Conservation (phyloP, 106 monocot genomes). For the Posidonia australis region DNA sequence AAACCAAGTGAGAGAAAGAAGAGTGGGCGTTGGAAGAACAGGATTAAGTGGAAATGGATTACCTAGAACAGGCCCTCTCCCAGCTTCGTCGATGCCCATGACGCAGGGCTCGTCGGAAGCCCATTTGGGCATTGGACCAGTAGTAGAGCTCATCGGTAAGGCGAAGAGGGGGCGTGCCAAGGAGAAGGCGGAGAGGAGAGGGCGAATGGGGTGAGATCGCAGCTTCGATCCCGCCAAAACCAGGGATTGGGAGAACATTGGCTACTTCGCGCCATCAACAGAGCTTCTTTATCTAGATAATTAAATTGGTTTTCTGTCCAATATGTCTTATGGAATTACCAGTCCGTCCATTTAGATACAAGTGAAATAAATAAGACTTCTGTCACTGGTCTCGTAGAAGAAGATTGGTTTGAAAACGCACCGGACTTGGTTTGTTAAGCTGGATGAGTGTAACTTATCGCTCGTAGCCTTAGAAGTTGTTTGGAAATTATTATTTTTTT, state of each 20-base stretch:
- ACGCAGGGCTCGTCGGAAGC: slow-evolving; percentile 74
- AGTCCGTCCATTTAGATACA: background rate
- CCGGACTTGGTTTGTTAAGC: no score
- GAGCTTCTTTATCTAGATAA: background rate
- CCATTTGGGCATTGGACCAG: slow-evolving; percentile 38
- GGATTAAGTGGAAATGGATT: background rate
- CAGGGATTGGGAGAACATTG: background rate
- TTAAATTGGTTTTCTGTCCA: background rate
- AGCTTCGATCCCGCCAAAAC: background rate
- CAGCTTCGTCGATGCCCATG: slow-evolving; percentile 99
- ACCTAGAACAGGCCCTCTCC: slow-evolving; percentile 95
- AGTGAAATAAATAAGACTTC: no score
- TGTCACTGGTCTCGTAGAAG: no score
- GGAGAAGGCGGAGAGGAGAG: background rate
- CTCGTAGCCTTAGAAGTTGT: no score
- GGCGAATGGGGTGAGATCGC: background rate
- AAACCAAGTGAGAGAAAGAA: background rate
- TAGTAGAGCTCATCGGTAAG: background rate
- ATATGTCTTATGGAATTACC: background rate
- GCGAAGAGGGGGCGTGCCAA: background rate
- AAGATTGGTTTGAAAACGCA: no score
- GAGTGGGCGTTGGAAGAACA: background rate
- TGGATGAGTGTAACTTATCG: no score
- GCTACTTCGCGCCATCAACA: background rate
- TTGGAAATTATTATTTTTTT: no score